Conservation (phyloP, 2,329 filamentous ascomycete genomes). For the Bimuria novae-zelandiae region DNA sequence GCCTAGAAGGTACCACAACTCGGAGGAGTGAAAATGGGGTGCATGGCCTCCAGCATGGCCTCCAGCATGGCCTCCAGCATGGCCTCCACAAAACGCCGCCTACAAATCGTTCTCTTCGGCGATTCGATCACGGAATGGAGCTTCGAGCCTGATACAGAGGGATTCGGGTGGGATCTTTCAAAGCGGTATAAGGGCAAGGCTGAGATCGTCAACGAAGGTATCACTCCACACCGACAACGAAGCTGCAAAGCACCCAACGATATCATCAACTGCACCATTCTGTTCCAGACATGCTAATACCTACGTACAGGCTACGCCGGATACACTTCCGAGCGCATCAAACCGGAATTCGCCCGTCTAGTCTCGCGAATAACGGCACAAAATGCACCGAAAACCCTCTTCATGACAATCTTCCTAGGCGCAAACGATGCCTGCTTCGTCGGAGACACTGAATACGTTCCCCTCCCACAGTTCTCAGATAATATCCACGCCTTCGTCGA, state of each 20-base stretch:
- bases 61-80: neutral
- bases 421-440: conserved; percentile 47
- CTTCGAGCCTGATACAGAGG: conserved; percentile 31
- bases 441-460: conserved; percentile 31
- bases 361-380: conserved; percentile 24
- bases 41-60: neutral
- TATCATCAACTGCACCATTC: too few species aligned
- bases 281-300: neutral
- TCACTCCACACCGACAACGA: neutral
- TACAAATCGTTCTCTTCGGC: conserved; percentile 41
- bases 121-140: conserved; percentile 42
- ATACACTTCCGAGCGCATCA: conserved; percentile 31
- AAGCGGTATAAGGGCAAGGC: conserved; percentile 31
- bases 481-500: conserved; percentile 45
- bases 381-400: conserved; percentile 32
- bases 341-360: conserved; percentile 30
- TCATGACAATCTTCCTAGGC: conserved; percentile 48
- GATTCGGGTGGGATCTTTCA: conserved; percentile 37
- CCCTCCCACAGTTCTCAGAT: conserved; percentile 38
- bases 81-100: conserved; percentile 11
- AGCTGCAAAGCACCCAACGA: too few species aligned
- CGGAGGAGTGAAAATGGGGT: neutral
- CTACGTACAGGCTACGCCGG: neutral
- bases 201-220: conserved; percentile 39
- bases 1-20: neutral